Conservation (phyloP, 1,284 basidiomycete species). For the Erythrobasidium hasegawianum region DNA sequence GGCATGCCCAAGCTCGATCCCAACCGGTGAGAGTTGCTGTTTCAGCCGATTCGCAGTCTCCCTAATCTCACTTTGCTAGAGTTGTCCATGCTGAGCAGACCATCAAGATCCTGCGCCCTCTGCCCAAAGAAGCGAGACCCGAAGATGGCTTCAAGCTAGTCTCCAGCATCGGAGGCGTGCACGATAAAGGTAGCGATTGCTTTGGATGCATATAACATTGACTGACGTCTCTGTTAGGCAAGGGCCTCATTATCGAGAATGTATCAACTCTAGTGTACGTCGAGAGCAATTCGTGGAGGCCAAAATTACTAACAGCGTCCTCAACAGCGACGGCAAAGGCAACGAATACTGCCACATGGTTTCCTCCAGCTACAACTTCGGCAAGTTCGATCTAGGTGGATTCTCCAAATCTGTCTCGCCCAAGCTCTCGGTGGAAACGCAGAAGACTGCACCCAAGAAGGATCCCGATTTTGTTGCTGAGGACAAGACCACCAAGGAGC, state of each 20-base stretch:
- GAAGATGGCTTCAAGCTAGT: slow-evolving; percentile 65
- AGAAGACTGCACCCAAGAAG: slow-evolving; percentile 59
- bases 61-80: slow-evolving; percentile 19
- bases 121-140: slow-evolving; percentile 53
- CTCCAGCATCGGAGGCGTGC: slow-evolving; percentile 60
- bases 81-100: slow-evolving; percentile 51
- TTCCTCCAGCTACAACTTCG: slow-evolving; percentile 53
- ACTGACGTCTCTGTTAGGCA: slow-evolving; percentile 55
- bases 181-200: slow-evolving; percentile 66
- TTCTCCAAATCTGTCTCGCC: slow-evolving; percentile 67
- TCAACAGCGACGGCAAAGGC: slow-evolving; percentile 56
- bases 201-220: background rate
- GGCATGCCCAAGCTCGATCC: slow-evolving; percentile 46
- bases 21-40: slow-evolving; percentile 43
- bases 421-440: slow-evolving; percentile 60
- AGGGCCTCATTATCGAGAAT: slow-evolving; percentile 66
- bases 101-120: slow-evolving; percentile 47
- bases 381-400: slow-evolving; percentile 55
- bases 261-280: slow-evolving; percentile 59
- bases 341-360: slow-evolving; percentile 67
- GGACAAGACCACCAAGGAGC: slow-evolving; percentile 67
- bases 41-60: no score
- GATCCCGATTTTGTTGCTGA: slow-evolving; percentile 64
- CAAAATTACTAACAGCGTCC: no score
- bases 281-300: background rate